Evolutionary conservation across 768 basidiomycete genomes (phyloP).

Genomic region (Rhizopogon vinicolor): DNA sequence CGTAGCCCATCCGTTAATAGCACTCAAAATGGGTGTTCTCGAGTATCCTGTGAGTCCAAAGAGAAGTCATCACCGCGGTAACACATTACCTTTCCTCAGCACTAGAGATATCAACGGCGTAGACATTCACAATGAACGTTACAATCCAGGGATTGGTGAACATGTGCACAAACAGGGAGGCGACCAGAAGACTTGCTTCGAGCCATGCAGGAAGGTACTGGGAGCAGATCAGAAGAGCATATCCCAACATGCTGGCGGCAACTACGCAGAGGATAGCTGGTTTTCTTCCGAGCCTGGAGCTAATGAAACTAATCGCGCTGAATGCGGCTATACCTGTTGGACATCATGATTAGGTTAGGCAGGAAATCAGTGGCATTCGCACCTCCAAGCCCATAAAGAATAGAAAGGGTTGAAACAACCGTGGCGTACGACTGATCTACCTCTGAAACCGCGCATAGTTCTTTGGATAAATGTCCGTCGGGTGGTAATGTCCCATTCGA

Average conservation of each 20-base stretch:
- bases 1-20: conserved; percentile 21
- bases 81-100: conserved; percentile 19
- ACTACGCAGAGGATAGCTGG: conserved; percentile 13
- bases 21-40: conserved; percentile 24
- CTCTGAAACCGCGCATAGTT: conserved; percentile 16
- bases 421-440: conserved; percentile 18
- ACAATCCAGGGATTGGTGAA: conserved; percentile 7
- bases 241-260: conserved; percentile 3
- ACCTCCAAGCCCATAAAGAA: conserved; percentile 17
- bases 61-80: background rate
- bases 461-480: conserved; percentile 4
- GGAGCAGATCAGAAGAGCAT: conserved; percentile 13
- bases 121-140: conserved; percentile 20
- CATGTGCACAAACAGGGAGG: conserved; percentile 12
- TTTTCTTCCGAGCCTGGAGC: conserved; percentile 23
- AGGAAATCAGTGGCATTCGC: background rate
- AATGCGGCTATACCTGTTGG: conserved; percentile 19
- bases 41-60: conserved; percentile 3
- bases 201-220: conserved; percentile 11
- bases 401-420: conserved; percentile 10
- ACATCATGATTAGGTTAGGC: background rate
- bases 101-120: conserved; percentile 21
- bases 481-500: conserved; percentile 9
- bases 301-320: conserved; percentile 17
- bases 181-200: conserved; percentile 11